A percentile compares a stretch with the other conserved stretches of the same genome.
phyloP scores from a whole-genome alignment of 2,329 filamentous ascomycete species.

The Fusarium tupiense region DNA sequence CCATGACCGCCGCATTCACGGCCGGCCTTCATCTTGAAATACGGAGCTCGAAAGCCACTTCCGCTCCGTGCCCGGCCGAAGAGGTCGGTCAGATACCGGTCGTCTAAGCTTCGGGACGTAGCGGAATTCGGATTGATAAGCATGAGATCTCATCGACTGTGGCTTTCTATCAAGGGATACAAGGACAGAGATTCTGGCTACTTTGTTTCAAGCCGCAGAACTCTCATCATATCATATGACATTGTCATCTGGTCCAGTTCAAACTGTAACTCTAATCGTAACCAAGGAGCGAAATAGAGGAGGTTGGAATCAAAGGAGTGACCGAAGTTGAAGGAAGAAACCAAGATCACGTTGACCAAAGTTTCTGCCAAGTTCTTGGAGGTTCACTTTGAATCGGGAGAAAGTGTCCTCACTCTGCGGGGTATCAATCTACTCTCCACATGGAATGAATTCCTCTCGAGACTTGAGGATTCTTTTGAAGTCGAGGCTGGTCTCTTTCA shows the following conservation, averaged over 20 bases:
- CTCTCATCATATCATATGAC: constrained; percentile 2
- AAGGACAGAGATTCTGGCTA: not conserved
- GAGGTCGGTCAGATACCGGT: not conserved
- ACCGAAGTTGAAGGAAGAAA: not conserved
- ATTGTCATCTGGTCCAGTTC: not conserved
- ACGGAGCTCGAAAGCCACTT: constrained; percentile 7
- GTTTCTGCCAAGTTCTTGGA: not conserved
- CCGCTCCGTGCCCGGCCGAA: constrained; percentile 19
- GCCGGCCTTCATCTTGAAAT: not conserved
- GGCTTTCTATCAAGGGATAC: not conserved
- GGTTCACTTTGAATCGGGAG: not conserved
- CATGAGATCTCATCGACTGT: constrained; percentile 3
- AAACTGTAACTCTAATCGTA: not conserved
- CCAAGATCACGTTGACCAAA: not conserved
- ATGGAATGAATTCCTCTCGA: not conserved
- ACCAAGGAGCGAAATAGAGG: not conserved
- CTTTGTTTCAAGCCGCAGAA: not conserved
- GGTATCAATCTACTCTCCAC: not conserved
- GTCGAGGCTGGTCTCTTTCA: not conserved
- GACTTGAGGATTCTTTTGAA: not conserved
- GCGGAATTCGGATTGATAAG: not conserved
- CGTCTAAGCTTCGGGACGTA: not conserved
- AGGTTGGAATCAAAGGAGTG: not conserved
- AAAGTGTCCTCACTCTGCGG: not conserved
- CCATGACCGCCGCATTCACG: not conserved